Evolutionary conservation across 345 rosid species (phyloP).

Genomic region (Dimocarpus longan): DNA sequence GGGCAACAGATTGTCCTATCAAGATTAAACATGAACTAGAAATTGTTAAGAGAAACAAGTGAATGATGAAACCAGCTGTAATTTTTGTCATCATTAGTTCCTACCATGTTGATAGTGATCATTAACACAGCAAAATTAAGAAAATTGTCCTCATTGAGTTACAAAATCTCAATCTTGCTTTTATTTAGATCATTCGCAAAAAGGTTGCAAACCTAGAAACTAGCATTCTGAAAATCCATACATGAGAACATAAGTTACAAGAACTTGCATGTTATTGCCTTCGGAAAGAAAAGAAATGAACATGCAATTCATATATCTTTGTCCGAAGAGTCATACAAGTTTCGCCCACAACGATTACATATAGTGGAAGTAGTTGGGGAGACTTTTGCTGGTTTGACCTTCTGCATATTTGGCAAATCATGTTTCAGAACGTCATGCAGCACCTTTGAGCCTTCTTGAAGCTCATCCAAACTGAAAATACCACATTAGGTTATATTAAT

Average conservation of each 20-base stretch:
- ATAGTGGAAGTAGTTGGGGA: slow-evolving; percentile 39
- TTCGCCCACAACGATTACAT: slow-evolving; percentile 86
- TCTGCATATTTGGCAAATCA: slow-evolving; percentile 64
- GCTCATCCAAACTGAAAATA: slow-evolving; percentile 72
- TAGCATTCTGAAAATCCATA: background rate
- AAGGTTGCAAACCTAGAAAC: background rate
- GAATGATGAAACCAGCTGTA: background rate
- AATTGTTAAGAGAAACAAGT: background rate
- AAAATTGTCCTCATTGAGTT: background rate
- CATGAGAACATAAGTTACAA: background rate
- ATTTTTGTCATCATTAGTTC: no score
- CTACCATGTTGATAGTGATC: no score
- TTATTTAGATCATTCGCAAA: background rate
- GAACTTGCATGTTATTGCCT: background rate
- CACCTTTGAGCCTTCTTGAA: slow-evolving; percentile 65
- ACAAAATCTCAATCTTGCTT: background rate
- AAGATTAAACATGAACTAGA: background rate
- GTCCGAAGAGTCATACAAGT: slow-evolving; percentile 35
- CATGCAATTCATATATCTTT: slow-evolving; percentile 1
- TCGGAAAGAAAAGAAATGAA: background rate
- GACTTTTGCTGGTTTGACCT: slow-evolving; percentile 43
- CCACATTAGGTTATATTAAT: slow-evolving; percentile 1
- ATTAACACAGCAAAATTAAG: background rate
- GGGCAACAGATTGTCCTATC: no score
- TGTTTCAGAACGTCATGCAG: slow-evolving; percentile 72